Evolutionary conservation across 164 flowering plant genomes (phyloP).

Genomic region (Liriodendron chinense): DNA sequence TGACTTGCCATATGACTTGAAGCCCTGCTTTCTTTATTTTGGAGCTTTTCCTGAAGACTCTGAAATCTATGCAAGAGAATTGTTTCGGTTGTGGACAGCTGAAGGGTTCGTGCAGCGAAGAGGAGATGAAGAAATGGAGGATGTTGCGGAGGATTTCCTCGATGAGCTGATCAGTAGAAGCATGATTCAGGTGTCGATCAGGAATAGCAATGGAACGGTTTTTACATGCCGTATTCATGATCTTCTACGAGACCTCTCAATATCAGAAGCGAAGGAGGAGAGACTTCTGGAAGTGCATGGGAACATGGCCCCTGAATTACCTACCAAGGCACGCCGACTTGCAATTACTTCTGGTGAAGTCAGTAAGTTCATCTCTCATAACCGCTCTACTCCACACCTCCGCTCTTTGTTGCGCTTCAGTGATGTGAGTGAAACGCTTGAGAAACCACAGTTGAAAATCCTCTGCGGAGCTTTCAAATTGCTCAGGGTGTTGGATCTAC

Average conservation of each 20-base stretch:
- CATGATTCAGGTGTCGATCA: neutral
- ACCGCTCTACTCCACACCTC: neutral
- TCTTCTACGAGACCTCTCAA: constrained; percentile 1
- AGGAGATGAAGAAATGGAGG: neutral
- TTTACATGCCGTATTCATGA: neutral
- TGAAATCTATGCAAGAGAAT: no score
- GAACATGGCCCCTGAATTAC: neutral
- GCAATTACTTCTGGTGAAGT: neutral
- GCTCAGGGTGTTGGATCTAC: neutral
- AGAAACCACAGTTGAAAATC: no score
- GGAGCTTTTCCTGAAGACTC: neutral
- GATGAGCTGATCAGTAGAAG: neutral
- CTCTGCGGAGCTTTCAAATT: neutral
- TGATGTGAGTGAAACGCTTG: neutral
- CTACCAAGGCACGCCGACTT: neutral
- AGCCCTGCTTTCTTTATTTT: neutral
- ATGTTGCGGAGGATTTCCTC: neutral
- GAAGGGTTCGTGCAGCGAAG: neutral
- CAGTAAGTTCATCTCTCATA: neutral
- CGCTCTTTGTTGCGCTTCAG: neutral
- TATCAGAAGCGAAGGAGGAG: neutral
- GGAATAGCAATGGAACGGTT: neutral
- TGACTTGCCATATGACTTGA: neutral
- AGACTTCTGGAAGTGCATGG: neutral
- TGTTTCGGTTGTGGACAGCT: neutral